Conservation (phyloP, 1,284 basidiomycete species). For the Pseudozyma sp. region DNA sequence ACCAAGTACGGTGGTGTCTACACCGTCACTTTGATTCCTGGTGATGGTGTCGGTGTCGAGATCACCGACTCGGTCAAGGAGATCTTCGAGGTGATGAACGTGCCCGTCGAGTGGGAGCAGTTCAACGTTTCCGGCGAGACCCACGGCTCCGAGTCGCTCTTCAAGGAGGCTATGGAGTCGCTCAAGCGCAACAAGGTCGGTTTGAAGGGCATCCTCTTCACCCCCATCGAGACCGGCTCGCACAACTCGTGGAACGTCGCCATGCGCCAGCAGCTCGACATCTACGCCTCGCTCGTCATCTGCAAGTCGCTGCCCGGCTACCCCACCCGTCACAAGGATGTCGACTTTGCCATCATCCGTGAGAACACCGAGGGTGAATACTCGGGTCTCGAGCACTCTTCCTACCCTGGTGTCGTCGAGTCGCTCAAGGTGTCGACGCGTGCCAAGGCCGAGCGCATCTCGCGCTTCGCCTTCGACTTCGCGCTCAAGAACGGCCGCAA, state of each 20-base stretch:
- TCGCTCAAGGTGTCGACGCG: constrained; percentile 96
- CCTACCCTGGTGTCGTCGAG: constrained; percentile 98
- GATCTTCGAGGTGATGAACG: constrained; percentile 96
- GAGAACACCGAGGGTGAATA: constrained; percentile 99
- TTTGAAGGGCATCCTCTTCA: constrained; percentile 98
- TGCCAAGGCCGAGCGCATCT: constrained; percentile 95
- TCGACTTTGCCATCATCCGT: constrained; percentile 99
- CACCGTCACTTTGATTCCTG: constrained; percentile 69
- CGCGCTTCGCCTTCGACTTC: constrained; percentile 98
- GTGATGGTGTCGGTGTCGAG: constrained; percentile 82
- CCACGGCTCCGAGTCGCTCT: constrained; percentile 89
- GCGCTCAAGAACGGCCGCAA: constrained; percentile 98
- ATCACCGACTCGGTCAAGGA: constrained; percentile 99
- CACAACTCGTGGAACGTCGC: constrained; percentile 99
- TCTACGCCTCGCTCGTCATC: constrained; percentile 96
- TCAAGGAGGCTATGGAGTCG: constrained; percentile 91
- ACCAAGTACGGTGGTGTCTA: constrained; percentile 92
- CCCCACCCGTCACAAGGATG: constrained; percentile 93
- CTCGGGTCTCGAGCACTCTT: constrained; percentile 93
- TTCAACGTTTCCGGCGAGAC: constrained; percentile 98
- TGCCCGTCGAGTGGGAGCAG: constrained; percentile 99
- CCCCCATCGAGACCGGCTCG: constrained; percentile 92
- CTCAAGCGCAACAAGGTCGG: constrained; percentile 98
- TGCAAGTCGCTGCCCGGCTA: constrained; percentile 99
- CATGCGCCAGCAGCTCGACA: constrained; percentile 99